Evolutionary conservation across 345 rosid species (phyloP), one percentile per base, ranked within the genome.

Genomic region (Erucastrum elatum): DNA sequence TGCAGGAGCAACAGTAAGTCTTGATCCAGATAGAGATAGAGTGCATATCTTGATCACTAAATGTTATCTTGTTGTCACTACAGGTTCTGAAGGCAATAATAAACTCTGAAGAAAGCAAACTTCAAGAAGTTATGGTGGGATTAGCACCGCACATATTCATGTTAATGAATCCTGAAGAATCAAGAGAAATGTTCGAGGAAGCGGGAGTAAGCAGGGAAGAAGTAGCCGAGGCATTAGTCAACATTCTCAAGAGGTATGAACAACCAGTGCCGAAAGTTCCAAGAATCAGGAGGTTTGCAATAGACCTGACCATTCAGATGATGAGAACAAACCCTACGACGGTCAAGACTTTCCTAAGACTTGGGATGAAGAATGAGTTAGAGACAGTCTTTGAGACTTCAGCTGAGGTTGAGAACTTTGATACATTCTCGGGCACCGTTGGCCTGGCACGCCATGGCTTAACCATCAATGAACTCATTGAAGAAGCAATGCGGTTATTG

Each of bases 111-210:
- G 86, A 90, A 31, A 72, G 37, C 7, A 76, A 81, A 75, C 75
- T 83, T 75, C 98, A 91, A 61, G 98, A 92, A 84, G 94, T 92
- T 67, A 91, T 94, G 97, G 80, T 91, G 68, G 98, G 98, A 62
- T 83, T 94, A 82, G 96, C 94, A 10, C 88, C 93, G 0, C 90
- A 87, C 65, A 84, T 86, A 30, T 87, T 94, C 84, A 90, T 73
- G 70, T 79, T 83, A 77, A 83, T 90, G 93, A 82, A 72, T 27
- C 39, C 64, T 21, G 82, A 83, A 34, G 97, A 91, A 84, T 81
- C 87, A 17, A 79, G 73, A 66, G 51, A 33, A 30, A 60, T 87
- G 84, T 88, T 94, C 21, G 37, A 86, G 35, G 44, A 58, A 79
- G 84, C 87, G 4, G 82, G 84, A 39, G 80, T 94, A 3, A 64